Percentiles rank a stretch among this genome's conserved stretches.
These are phyloP conservation scores for Wallacemonas rigidus DNA, from an alignment of 208 protist genomes.

Conservation along the genomic window DNA sequence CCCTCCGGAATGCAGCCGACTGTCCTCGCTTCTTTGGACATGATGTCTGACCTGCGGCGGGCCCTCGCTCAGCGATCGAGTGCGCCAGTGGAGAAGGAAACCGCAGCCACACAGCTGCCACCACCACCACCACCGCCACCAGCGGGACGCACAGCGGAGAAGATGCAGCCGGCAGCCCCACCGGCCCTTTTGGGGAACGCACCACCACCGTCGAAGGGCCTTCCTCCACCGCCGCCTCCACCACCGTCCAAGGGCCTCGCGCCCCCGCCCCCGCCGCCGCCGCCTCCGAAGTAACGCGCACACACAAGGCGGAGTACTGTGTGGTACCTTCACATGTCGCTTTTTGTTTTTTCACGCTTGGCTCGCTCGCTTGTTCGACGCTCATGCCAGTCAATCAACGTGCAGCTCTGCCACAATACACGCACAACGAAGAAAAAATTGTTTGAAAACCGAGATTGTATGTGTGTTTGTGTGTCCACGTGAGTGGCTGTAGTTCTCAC, in stretches of 20 bases:
- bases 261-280: constrained; percentile 25
- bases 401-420: too few species aligned
- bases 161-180: too few species aligned
- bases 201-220: constrained; percentile 14
- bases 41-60: constrained; percentile 1
- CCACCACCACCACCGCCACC: constrained; percentile 26
- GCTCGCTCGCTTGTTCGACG: too few species aligned
- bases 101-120: constrained; percentile 6
- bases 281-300: constrained; percentile 6
- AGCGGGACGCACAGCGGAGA: background rate
- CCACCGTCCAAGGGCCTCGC: constrained; percentile 1
- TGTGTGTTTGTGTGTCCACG: too few species aligned
- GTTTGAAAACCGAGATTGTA: too few species aligned
- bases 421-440: too few species aligned
- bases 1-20: constrained; percentile 7
- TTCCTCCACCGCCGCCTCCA: constrained; percentile 14
- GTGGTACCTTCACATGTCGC: too few species aligned
- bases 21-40: background rate
- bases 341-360: too few species aligned
- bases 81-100: background rate
- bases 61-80: background rate
- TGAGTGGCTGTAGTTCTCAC: too few species aligned
- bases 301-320: too few species aligned
- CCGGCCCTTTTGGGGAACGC: too few species aligned
- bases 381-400: too few species aligned